Evolutionary conservation across 2,329 filamentous ascomycete species (phyloP).

Genomic region (Fusarium sp.): DNA sequence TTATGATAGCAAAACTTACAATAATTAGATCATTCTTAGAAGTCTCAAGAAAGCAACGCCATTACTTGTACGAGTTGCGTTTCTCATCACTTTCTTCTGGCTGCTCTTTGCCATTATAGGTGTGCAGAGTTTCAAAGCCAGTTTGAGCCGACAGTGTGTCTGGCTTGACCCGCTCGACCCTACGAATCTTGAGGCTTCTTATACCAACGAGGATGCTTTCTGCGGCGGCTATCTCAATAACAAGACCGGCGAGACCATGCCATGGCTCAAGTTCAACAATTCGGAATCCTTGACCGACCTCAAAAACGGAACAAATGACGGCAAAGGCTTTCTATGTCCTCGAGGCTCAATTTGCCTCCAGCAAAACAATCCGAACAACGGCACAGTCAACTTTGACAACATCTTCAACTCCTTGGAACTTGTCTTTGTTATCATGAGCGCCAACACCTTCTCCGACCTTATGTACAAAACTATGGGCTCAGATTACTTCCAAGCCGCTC

Average conservation of each 20-base stretch:
- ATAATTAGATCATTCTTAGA: constrained; percentile 83
- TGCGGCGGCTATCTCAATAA: constrained; percentile 87
- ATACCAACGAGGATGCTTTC: constrained; percentile 78
- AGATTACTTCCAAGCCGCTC: constrained; percentile 87
- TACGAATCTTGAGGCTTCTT: constrained; percentile 68
- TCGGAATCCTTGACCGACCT: constrained; percentile 63
- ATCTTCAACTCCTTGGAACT: constrained; percentile 92
- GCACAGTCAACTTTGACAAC: constrained; percentile 95
- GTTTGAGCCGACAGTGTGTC: constrained; percentile 81
- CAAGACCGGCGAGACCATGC: constrained; percentile 67
- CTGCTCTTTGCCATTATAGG: constrained; percentile 96
- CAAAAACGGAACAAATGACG: constrained; percentile 62
- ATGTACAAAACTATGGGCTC: constrained; percentile 95
- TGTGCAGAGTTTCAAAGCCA: constrained; percentile 95
- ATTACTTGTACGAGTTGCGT: constrained; percentile 90
- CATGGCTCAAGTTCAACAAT: constrained; percentile 74
- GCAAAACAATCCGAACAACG: constrained; percentile 82
- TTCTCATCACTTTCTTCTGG: constrained; percentile 98
- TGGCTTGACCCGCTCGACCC: constrained; percentile 78
- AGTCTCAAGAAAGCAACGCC: constrained; percentile 97
- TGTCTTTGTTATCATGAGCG: constrained; percentile 98
- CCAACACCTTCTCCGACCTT: constrained; percentile 95
- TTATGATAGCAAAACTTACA: constrained; percentile 22
- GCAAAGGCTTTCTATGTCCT: constrained; percentile 93
- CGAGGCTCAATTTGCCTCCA: constrained; percentile 86